Conservation (phyloP, 306 rosid species). For the Fragaria nilgerrensis region DNA sequence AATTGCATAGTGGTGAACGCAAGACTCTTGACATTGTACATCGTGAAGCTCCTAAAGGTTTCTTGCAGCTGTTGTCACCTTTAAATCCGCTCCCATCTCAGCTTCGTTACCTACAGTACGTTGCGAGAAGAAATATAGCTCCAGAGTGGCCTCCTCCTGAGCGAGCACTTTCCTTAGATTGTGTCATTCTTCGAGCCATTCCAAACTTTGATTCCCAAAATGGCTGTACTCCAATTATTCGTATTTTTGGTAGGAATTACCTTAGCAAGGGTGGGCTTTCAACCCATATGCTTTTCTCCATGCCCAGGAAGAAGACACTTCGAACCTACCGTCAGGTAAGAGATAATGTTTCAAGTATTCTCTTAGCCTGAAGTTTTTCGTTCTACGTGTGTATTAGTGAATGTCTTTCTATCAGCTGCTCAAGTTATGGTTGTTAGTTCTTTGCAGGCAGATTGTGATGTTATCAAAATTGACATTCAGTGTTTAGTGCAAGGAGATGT, state of each 20-base stretch:
- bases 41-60: slow-evolving; percentile 90
- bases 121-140: slow-evolving; percentile 80
- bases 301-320: slow-evolving; percentile 77
- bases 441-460: slow-evolving; percentile 90
- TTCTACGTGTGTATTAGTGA: not conserved
- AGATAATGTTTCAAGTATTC: not conserved
- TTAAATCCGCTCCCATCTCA: slow-evolving; percentile 93
- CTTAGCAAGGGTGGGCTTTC: slow-evolving; percentile 79
- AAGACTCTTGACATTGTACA: slow-evolving; percentile 88
- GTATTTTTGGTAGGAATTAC: slow-evolving; percentile 87
- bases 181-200: slow-evolving; percentile 80
- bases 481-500: slow-evolving; percentile 99
- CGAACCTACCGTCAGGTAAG: slow-evolving; percentile 75
- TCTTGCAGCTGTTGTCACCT: slow-evolving; percentile 79
- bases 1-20: slow-evolving; percentile 70
- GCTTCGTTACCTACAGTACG: slow-evolving; percentile 90
- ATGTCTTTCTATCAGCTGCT: slow-evolving; percentile 18
- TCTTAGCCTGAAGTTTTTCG: slow-evolving; percentile 17
- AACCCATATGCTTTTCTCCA: slow-evolving; percentile 82
- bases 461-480: slow-evolving; percentile 94
- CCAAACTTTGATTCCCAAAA: slow-evolving; percentile 78
- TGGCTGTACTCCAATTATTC: slow-evolving; percentile 82
- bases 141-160: slow-evolving; percentile 96
- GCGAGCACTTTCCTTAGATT: slow-evolving; percentile 86
- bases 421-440: slow-evolving; percentile 27